Evolutionary conservation across 208 protist genomes (phyloP), one percentile per base, ranked within the genome.

Genomic region (Trypanosoma cruzi): DNA sequence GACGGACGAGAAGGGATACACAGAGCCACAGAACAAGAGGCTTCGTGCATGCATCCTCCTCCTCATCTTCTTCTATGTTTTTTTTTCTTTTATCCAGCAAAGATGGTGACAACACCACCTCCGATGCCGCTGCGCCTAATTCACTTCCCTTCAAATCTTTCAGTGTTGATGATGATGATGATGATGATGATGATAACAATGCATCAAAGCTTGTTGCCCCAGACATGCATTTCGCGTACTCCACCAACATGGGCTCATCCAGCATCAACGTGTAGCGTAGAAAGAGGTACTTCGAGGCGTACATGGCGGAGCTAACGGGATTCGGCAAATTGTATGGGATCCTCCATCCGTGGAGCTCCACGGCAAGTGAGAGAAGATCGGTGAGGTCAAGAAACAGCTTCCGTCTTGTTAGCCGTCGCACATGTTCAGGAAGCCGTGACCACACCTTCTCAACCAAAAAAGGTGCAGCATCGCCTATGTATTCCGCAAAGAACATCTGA

Each of bases 211-310:
- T 29, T 55, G 46, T 34, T 36, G 63, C 48, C n/a, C 13, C 56
- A 7, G 22, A 50, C 52, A 94, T 63, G 26, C 66, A 59, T 3
- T 44, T 61, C 0, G 75, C 75, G 64, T 88, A 67, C 24, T 57
- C 67, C 34, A 20, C 31, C 82, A 94, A 68, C 22, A 77, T 46
- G 5, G 40, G 44, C 49, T 76, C 78, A 53, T 86, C 81, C 5
- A 94, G 36, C 13, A 72, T 65, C 14, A 96, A 70, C 20, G 88
- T 92, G 61, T 92, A 80, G 52, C 79, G 86, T 10, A 96, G 74
- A 57, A 93, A 96, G 22, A 93, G 69, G 67, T 89, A 94, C 78
- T 92, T 93, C 42, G 80, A 67, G 29, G 85, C 82, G 71, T 91
- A 92, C 29, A 74, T 61, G 5, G 83, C 88, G 42, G 84, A 74